Evolutionary conservation across 202 grass and related monocot species (phyloP).

Genomic region (Thinopyrum obtusiflorum): DNA sequence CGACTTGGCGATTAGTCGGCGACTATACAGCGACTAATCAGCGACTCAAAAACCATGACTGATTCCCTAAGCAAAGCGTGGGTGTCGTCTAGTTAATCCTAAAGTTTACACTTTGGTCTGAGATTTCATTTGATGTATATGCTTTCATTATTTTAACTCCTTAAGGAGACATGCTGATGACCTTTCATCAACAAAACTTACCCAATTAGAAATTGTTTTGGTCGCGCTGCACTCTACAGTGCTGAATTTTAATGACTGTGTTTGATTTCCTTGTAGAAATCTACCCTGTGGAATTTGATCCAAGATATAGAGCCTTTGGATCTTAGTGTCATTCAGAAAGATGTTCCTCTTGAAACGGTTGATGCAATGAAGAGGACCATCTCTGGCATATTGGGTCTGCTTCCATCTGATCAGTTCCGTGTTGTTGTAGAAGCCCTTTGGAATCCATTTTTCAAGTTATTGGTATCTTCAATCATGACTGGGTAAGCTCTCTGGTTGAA

Average conservation of each 20-base stretch:
- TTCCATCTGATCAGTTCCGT: slow-evolving; percentile 95
- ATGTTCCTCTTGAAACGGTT: slow-evolving; percentile 81
- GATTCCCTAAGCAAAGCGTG: too few species aligned
- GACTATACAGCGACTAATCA: too few species aligned
- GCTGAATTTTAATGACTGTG: slow-evolving; percentile 20
- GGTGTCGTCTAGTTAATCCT: neutral
- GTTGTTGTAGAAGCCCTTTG: slow-evolving; percentile 83
- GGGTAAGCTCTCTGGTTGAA: slow-evolving; percentile 55
- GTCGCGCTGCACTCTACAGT: slow-evolving; percentile 3
- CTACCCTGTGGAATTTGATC: slow-evolving; percentile 76
- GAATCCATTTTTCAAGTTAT: slow-evolving; percentile 85
- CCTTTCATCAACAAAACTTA: neutral
- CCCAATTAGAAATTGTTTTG: slow-evolving; percentile 3
- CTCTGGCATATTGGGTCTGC: slow-evolving; percentile 87
- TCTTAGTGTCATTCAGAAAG: slow-evolving; percentile 82
- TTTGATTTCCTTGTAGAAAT: slow-evolving; percentile 59
- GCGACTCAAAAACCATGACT: too few species aligned
- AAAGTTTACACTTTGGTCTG: neutral
- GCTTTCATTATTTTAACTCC: neutral
- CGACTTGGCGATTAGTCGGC: too few species aligned
- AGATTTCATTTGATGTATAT: neutral
- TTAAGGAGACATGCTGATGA: neutral
- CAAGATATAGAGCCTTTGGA: slow-evolving; percentile 97
- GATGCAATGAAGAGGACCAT: slow-evolving; percentile 97
- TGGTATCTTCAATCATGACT: slow-evolving; percentile 95